Conservation (phyloP, 2,329 filamentous ascomycete species). For the Penicillium decumbens region DNA sequence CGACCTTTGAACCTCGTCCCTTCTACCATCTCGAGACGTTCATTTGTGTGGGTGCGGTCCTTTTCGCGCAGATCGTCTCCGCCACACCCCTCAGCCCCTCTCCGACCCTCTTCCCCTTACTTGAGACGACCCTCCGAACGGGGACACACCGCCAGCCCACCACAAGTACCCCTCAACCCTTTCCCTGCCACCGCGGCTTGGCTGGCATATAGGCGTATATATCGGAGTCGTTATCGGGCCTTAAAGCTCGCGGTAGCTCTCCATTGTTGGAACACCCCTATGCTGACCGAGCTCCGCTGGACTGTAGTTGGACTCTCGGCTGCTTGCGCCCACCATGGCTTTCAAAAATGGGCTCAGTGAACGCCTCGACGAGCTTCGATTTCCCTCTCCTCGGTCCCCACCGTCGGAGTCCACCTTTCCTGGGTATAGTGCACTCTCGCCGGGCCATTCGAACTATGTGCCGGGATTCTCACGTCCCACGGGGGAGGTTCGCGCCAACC, state of each 20-base stretch:
- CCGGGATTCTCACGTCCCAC: constrained; percentile 52
- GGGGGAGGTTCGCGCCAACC: constrained; percentile 67
- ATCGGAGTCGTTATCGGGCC: background rate
- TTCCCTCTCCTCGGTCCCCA: constrained; percentile 70
- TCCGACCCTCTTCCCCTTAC: constrained; percentile 32
- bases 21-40: constrained; percentile 29
- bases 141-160: constrained; percentile 32
- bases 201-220: background rate
- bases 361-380: constrained; percentile 74
- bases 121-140: constrained; percentile 22
- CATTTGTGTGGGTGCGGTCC: constrained; percentile 34
- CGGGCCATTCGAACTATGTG: constrained; percentile 61
- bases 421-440: constrained; percentile 67
- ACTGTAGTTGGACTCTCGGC: constrained; percentile 31
- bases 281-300: constrained; percentile 23
- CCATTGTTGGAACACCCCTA: background rate
- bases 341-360: constrained; percentile 60
- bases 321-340: constrained; percentile 51
- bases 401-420: constrained; percentile 71
- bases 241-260: background rate
- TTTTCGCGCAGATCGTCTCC: constrained; percentile 28
- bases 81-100: constrained; percentile 36
- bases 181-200: constrained; percentile 14
- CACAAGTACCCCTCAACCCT: constrained; percentile 7
- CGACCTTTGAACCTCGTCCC: background rate